Conservation (phyloP, 257 asterid species). For the Rhazya stricta region DNA sequence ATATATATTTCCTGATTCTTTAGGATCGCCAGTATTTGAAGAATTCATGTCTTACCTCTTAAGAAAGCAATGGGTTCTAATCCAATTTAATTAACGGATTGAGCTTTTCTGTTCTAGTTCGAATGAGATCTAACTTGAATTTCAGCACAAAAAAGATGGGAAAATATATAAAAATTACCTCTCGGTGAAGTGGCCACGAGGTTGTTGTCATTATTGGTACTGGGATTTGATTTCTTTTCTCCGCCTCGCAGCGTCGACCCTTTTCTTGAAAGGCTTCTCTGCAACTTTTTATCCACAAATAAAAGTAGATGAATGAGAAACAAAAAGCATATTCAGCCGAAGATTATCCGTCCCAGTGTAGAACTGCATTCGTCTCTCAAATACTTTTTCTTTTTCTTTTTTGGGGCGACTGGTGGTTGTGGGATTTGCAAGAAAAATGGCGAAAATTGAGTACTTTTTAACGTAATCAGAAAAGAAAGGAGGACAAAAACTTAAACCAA, state of each 20-base stretch:
- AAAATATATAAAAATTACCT: slow-evolving; percentile 34
- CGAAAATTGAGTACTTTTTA: background rate
- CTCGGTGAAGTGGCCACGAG: slow-evolving; percentile 39
- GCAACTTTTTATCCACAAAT: slow-evolving; percentile 40
- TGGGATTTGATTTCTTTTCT: slow-evolving; percentile 37
- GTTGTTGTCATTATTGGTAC: slow-evolving; percentile 27
- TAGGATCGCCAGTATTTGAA: no score
- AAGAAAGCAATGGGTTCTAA: no score
- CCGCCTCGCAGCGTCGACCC: slow-evolving; percentile 41
- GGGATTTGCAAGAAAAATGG: background rate
- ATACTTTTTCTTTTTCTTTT: background rate
- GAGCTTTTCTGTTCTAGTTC: background rate
- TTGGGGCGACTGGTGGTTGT: background rate
- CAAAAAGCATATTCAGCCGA: slow-evolving; percentile 11
- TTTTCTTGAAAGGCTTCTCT: slow-evolving; percentile 74
- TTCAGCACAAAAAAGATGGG: background rate
- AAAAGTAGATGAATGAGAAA: slow-evolving; percentile 8
- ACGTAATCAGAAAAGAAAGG: no score
- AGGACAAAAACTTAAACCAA: no score
- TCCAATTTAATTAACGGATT: no score
- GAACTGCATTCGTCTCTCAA: background rate
- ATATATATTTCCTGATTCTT: no score
- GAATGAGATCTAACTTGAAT: background rate
- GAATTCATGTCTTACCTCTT: no score
- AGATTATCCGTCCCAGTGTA: background rate